phyloP scores from a whole-genome alignment of 2,329 filamentous ascomycete genomes.

The Ophiostoma sp. region DNA sequence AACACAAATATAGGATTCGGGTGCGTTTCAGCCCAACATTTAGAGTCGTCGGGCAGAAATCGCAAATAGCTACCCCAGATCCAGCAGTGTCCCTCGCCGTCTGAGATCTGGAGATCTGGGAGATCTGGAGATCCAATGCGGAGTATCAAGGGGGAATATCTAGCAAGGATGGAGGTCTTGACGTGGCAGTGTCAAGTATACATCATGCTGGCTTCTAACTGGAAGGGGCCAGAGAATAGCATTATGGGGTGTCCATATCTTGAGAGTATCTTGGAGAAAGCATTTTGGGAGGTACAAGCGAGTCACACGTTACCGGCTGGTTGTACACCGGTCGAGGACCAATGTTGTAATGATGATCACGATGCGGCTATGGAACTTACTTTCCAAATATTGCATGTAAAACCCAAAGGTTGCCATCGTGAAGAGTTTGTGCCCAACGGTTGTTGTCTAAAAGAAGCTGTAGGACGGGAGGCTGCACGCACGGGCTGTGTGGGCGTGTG shows the following conservation, averaged over 20 bases:
- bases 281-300: not conserved
- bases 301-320: not conserved
- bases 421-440: not conserved
- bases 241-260: not conserved
- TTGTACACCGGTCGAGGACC: not conserved
- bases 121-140: conserved; percentile 20
- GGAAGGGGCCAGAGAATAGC: not conserved
- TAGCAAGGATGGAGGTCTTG: not conserved
- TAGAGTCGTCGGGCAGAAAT: conserved; percentile 15
- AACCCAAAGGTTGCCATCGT: conserved; percentile 56
- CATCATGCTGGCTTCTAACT: not conserved
- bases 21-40: conserved; percentile 37
- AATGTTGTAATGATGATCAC: not conserved
- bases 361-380: conserved; percentile 48
- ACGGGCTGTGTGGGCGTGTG: not conserved
- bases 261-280: not conserved
- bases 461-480: conserved; percentile 9
- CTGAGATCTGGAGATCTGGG: conserved; percentile 20
- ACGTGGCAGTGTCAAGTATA: conserved; percentile 5
- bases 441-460: not conserved
- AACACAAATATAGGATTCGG: conserved; percentile 29
- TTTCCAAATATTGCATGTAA: conserved; percentile 68
- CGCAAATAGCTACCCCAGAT: conserved; percentile 14
- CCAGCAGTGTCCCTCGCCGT: conserved; percentile 10
- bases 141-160: conserved; percentile 5